Percentiles rank a stretch among this genome's conserved stretches.
phyloP scores from a whole-genome alignment of 2,329 filamentous ascomycete genomes.

The Macrophomina phaseolina region DNA sequence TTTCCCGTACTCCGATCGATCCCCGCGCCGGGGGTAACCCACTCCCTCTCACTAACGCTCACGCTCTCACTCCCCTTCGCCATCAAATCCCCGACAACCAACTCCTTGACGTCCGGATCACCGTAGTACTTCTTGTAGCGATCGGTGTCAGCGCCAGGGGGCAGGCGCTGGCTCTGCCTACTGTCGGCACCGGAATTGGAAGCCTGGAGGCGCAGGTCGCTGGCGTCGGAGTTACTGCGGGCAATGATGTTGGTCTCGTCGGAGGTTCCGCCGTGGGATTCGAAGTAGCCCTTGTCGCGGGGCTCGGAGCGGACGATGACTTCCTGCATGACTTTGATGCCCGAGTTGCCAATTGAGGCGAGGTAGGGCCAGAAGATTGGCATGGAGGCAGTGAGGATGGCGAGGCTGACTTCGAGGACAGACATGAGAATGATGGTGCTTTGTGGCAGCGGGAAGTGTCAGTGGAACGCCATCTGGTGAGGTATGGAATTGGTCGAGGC shows the following conservation, averaged over 20 bases:
- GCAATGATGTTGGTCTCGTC: conserved; percentile 2
- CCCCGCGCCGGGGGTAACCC: not conserved
- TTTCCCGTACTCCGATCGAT: not conserved
- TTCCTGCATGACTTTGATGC: conserved; percentile 25
- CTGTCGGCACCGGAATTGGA: not conserved
- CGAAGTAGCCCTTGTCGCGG: not conserved
- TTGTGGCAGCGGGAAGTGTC: not conserved
- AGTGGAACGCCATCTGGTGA: not conserved
- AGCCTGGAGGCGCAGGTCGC: not conserved
- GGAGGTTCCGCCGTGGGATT: not conserved
- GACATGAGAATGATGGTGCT: conserved; percentile 31
- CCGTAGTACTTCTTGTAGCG: conserved; percentile 17
- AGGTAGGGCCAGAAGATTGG: conserved; percentile 34
- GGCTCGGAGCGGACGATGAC: conserved; percentile 27
- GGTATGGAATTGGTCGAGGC: not conserved
- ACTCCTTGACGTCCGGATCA: conserved; percentile 9
- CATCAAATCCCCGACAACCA: conserved; percentile 18
- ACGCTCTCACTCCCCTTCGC: not conserved
- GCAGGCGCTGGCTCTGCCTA: not conserved
- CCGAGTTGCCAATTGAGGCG: not conserved
- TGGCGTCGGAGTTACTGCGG: conserved; percentile 10
- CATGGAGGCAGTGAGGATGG: conserved; percentile 32
- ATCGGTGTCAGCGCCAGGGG: conserved; percentile 1
- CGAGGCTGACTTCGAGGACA: conserved; percentile 32
- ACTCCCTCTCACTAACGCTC: not conserved